Percentiles rank a stretch among this genome's conserved stretches.
Conservation (phyloP, 257 asterid genomes). For the Petunia axillaris region DNA sequence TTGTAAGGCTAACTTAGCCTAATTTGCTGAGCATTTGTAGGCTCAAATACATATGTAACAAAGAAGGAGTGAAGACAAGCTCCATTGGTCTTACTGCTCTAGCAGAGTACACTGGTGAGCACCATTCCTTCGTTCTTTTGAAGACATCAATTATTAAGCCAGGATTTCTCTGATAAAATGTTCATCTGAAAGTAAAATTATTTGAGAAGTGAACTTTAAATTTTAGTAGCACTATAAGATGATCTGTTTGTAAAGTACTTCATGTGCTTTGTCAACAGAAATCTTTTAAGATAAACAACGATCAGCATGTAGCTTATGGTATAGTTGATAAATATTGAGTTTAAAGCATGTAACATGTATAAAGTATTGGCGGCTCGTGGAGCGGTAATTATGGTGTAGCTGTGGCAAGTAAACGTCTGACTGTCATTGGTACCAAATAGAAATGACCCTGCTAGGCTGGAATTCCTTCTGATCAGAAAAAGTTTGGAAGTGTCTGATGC, state of each 20-base stretch:
- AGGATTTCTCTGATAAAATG: conserved; percentile 16
- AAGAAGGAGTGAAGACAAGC: conserved; percentile 73
- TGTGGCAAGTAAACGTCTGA: neutral
- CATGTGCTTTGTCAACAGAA: neutral
- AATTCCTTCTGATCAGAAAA: neutral
- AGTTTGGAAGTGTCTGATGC: neutral
- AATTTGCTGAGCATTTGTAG: conserved; percentile 44
- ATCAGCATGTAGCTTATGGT: neutral
- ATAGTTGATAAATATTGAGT: neutral
- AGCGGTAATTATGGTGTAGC: neutral
- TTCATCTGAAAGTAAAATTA: conserved; percentile 10
- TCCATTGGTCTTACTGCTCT: conserved; percentile 81
- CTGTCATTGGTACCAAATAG: neutral
- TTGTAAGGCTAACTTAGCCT: neutral
- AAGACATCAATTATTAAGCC: neutral
- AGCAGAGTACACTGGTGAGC: conserved; percentile 80
- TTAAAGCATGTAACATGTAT: neutral
- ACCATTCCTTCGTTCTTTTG: conserved; percentile 15
- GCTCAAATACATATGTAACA: conserved; percentile 89
- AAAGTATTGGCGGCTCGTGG: neutral
- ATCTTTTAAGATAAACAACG: neutral
- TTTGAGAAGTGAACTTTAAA: neutral
- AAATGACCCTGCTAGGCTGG: neutral
- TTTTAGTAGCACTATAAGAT: neutral
- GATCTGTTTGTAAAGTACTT: neutral